Evolutionary conservation across 768 basidiomycete species (phyloP).

Genomic region (Macrocybe gigantea): DNA sequence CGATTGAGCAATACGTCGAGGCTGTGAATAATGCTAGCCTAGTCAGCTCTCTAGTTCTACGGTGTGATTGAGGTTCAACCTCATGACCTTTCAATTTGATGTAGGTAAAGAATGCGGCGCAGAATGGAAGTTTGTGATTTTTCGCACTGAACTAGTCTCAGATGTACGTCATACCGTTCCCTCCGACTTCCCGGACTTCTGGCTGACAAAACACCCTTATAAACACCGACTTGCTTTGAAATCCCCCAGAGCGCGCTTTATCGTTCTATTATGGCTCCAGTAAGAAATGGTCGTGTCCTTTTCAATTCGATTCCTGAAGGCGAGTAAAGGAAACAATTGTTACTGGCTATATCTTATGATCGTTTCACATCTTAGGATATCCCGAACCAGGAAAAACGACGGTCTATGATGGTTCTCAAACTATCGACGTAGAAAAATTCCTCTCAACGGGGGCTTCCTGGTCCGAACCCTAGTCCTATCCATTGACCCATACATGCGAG

Average conservation of each 20-base stretch:
- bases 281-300: conserved; percentile 27
- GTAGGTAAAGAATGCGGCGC: too few relatives aligned
- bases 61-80: too few relatives aligned
- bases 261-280: conserved; percentile 19
- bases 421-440: conserved; percentile 37
- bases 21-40: too few relatives aligned
- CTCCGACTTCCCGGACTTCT: too few relatives aligned
- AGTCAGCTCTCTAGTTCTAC: too few relatives aligned
- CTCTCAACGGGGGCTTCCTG: conserved; percentile 32
- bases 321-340: conserved; percentile 3
- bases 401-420: conserved; percentile 28
- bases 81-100: too few relatives aligned
- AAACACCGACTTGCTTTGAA: too few relatives aligned
- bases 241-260: not conserved
- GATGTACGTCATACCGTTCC: too few relatives aligned
- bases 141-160: too few relatives aligned
- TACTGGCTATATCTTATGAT: not conserved
- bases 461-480: conserved; percentile 39
- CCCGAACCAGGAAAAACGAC: conserved; percentile 33
- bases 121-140: too few relatives aligned
- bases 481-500: conserved; percentile 39
- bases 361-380: conserved; percentile 10
- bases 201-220: too few relatives aligned
- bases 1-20: too few relatives aligned
- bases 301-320: conserved; percentile 32